phyloP scores from a whole-genome alignment of 2,329 filamentous ascomycete genomes.

The Sclerotinia glacialis region DNA sequence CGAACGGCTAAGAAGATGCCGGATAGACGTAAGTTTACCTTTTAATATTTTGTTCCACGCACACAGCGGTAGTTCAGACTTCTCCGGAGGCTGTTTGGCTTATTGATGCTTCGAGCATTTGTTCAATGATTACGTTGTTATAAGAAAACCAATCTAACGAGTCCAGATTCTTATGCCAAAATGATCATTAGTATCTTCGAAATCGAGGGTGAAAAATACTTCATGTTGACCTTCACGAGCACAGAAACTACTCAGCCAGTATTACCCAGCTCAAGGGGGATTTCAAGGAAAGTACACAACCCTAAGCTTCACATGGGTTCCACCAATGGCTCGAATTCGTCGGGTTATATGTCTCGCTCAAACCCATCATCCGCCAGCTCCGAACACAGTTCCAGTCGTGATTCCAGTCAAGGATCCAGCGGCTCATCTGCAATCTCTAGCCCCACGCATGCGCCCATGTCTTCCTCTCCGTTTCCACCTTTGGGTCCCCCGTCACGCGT shows the following conservation, averaged over 20 bases:
- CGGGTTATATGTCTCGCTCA: conserved; percentile 27
- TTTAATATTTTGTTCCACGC: not conserved
- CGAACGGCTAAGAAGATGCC: conserved; percentile 6
- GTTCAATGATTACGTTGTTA: not conserved
- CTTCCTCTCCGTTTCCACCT: conserved; percentile 61
- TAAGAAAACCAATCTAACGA: conserved; percentile 31
- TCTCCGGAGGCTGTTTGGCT: not conserved
- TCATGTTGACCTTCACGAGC: conserved; percentile 71
- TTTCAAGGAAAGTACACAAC: conserved; percentile 3
- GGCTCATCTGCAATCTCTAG: conserved; percentile 45
- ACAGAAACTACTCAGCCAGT: conserved; percentile 45
- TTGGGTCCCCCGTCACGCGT: conserved; percentile 61
- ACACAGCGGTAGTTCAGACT: not conserved
- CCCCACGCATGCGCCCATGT: conserved; percentile 53
- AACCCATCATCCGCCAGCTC: conserved; percentile 36
- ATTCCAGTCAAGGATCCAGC: conserved; percentile 31
- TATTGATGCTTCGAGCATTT: not conserved
- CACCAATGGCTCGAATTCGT: not conserved
- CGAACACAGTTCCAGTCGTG: conserved; percentile 30
- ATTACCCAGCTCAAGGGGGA: conserved; percentile 29
- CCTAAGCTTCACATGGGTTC: not conserved
- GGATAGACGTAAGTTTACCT: conserved; percentile 7
- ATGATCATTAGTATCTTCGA: conserved; percentile 78
- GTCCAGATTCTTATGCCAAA: conserved; percentile 55
- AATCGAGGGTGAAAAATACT: conserved; percentile 66